These are phyloP conservation scores for Botryotinia convoluta DNA, from an alignment of 2,329 filamentous ascomycete genomes.

Conservation along the genomic window DNA sequence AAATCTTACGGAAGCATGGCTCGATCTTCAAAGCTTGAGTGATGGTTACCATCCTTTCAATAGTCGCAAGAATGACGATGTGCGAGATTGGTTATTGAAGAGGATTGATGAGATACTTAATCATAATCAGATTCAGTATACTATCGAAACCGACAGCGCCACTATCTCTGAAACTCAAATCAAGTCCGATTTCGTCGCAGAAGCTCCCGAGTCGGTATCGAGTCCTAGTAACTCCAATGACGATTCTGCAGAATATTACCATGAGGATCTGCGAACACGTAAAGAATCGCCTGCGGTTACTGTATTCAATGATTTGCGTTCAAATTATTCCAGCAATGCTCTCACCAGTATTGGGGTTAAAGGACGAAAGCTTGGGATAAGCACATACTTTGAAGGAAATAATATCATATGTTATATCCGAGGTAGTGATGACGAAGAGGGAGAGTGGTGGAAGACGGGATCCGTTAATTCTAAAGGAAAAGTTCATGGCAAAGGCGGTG, in stretches of 20 bases:
- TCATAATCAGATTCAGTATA: slow-evolving; percentile 54
- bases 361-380: slow-evolving; percentile 40
- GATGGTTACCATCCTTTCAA: slow-evolving; percentile 84
- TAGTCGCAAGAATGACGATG: slow-evolving; percentile 75
- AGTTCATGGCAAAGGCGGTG: slow-evolving; percentile 64
- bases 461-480: slow-evolving; percentile 38
- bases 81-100: slow-evolving; percentile 71
- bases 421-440: slow-evolving; percentile 70
- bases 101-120: slow-evolving; percentile 69
- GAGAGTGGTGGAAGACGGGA: slow-evolving; percentile 66
- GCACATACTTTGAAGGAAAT: slow-evolving; percentile 84
- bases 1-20: slow-evolving; percentile 83
- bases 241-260: slow-evolving; percentile 20
- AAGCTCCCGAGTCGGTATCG: background rate
- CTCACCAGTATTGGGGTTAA: slow-evolving; percentile 41
- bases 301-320: slow-evolving; percentile 74
- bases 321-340: slow-evolving; percentile 72
- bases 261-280: slow-evolving; percentile 25
- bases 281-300: slow-evolving; percentile 47
- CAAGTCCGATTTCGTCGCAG: background rate
- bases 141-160: slow-evolving; percentile 38
- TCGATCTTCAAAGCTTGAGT: slow-evolving; percentile 74
- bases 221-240: slow-evolving; percentile 12
- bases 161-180: background rate
- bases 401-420: slow-evolving; percentile 92